Evolutionary conservation across 2,329 filamentous ascomycete genomes (phyloP).

Genomic region (Clonostachys solani): DNA sequence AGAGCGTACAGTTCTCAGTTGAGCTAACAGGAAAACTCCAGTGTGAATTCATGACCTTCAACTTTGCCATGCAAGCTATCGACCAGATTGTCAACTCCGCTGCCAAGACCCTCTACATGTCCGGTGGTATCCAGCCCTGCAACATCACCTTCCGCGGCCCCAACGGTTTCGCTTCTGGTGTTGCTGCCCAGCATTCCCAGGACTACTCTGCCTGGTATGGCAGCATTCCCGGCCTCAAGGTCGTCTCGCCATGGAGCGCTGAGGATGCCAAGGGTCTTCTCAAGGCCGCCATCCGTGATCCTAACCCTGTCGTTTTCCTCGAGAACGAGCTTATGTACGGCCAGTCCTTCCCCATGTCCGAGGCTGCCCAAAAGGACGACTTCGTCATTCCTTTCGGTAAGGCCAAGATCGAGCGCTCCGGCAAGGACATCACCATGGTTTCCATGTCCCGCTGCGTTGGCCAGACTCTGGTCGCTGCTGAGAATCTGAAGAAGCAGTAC

Average conservation of each 20-base stretch:
- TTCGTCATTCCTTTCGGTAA: constrained; percentile 98
- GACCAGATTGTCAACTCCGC: constrained; percentile 99
- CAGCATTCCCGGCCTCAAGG: constrained; percentile 95
- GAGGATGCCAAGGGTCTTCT: constrained; percentile 98
- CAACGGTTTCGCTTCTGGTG: constrained; percentile 95
- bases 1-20: not conserved
- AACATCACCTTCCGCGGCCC: constrained; percentile 99
- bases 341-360: constrained; percentile 93
- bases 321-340: constrained; percentile 93
- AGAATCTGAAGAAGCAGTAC: constrained; percentile 92
- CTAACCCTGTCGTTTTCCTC: constrained; percentile 90
- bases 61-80: constrained; percentile 99
- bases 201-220: constrained; percentile 99
- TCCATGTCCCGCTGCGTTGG: constrained; percentile 93
- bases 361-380: constrained; percentile 91
- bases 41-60: constrained; percentile 99
- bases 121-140: constrained; percentile 97
- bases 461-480: constrained; percentile 82
- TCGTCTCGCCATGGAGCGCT: constrained; percentile 91
- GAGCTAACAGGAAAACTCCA: constrained; percentile 22
- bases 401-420: constrained; percentile 95
- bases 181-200: constrained; percentile 96
- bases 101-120: constrained; percentile 99
- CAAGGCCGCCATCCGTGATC: constrained; percentile 96
- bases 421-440: constrained; percentile 95